These are phyloP conservation scores for Ruellia speciosa DNA, from an alignment of 305 asterid species.

Conservation along the genomic window DNA sequence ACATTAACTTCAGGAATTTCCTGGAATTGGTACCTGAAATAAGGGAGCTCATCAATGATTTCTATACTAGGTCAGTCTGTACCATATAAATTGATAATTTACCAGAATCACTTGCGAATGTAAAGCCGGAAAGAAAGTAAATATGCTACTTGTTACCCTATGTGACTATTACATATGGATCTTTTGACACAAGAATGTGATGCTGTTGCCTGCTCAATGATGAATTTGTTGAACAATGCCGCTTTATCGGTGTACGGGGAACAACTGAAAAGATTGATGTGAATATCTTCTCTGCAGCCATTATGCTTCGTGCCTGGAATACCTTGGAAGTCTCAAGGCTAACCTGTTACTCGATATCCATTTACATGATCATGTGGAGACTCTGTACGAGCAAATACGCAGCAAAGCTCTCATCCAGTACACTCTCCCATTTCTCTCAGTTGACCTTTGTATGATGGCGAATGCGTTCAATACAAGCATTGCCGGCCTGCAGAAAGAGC, in stretches of 20 bases:
- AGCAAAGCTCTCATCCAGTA: conserved; percentile 95
- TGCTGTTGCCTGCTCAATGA: background rate
- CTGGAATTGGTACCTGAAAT: conserved; percentile 84
- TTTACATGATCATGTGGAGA: conserved; percentile 92
- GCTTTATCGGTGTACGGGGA: too few relatives aligned
- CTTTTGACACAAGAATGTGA: background rate
- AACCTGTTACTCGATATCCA: conserved; percentile 87
- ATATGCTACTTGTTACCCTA: background rate
- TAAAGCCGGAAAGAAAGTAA: background rate
- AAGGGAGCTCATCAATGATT: conserved; percentile 87
- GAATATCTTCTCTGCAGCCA: conserved; percentile 44
- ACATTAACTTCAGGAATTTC: conserved; percentile 67
- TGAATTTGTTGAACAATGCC: background rate
- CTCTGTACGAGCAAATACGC: conserved; percentile 79
- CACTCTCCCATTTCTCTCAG: conserved; percentile 88
- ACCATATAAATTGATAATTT: background rate
- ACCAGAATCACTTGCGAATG: background rate
- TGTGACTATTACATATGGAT: background rate
- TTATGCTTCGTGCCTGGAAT: conserved; percentile 88
- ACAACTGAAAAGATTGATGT: background rate
- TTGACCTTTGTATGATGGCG: conserved; percentile 90
- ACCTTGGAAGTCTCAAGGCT: conserved; percentile 74
- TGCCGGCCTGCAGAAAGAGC: conserved; percentile 79
- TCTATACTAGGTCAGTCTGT: conserved; percentile 63
- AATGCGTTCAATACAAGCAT: conserved; percentile 76